Evolutionary conservation across 2,329 filamentous ascomycete genomes (phyloP).

Genomic region (Tolypocladium ophioglossoides): DNA sequence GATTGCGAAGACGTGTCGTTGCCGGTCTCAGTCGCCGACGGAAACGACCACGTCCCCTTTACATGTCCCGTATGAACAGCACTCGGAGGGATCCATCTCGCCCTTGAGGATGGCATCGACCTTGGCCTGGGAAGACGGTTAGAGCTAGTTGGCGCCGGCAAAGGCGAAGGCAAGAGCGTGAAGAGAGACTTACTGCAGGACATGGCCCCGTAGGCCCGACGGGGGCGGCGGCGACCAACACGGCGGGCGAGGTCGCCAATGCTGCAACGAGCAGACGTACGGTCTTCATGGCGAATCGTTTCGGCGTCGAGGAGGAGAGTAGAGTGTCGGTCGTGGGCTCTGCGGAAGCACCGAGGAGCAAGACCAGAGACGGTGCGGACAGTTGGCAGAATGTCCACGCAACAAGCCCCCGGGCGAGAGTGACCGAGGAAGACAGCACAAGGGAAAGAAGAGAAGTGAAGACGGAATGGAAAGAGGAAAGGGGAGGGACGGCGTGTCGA

Average conservation of each 20-base stretch:
- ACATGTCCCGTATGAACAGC: conserved; percentile 44
- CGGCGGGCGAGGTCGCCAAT: conserved; percentile 7
- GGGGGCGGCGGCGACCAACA: conserved; percentile 11
- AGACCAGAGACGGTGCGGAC: not conserved
- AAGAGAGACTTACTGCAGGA: conserved; percentile 15
- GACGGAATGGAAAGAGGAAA: not conserved
- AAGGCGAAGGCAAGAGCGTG: not conserved
- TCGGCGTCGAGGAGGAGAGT: not conserved
- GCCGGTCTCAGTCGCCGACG: conserved; percentile 22
- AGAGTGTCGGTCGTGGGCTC: not conserved
- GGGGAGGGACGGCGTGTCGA: not conserved
- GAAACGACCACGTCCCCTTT: conserved; percentile 37
- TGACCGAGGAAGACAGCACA: not conserved
- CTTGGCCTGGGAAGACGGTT: conserved; percentile 13
- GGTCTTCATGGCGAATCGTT: conserved; percentile 3
- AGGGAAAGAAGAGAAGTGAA: not conserved
- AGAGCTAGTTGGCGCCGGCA: not conserved
- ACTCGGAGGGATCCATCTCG: conserved; percentile 34
- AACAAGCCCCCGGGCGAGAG: not conserved
- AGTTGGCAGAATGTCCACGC: not conserved
- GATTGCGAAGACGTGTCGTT: not conserved
- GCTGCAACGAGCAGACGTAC: not conserved
- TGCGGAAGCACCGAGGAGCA: not conserved
- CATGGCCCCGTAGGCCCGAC: conserved; percentile 24
- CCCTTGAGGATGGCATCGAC: conserved; percentile 36